phyloP scores from a whole-genome alignment of 1,284 basidiomycete species.

The Ustilago cynodontis region DNA sequence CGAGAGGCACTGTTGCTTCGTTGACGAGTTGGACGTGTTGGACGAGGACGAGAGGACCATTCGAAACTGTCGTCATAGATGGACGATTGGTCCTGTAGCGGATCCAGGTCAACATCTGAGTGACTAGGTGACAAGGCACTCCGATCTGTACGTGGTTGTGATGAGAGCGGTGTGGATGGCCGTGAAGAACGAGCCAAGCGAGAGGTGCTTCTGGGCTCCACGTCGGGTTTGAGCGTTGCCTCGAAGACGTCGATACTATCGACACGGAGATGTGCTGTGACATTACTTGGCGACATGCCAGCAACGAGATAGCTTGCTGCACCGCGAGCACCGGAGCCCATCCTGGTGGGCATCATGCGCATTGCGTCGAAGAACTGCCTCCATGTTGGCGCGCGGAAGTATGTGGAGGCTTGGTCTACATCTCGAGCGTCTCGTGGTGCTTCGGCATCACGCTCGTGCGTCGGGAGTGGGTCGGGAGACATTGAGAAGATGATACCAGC shows the following conservation, averaged over 20 bases:
- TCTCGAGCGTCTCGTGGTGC: neutral
- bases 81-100: neutral
- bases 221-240: slow-evolving; percentile 34
- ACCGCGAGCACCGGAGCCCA: slow-evolving; percentile 53
- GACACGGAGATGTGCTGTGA: slow-evolving; percentile 39
- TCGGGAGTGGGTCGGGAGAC: slow-evolving; percentile 30
- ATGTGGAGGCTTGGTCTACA: neutral
- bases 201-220: neutral
- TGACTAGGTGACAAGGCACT: slow-evolving; percentile 25
- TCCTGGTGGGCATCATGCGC: slow-evolving; percentile 46
- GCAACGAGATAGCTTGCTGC: slow-evolving; percentile 52
- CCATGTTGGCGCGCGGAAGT: slow-evolving; percentile 23
- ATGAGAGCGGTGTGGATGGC: slow-evolving; percentile 8
- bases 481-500: slow-evolving; percentile 54
- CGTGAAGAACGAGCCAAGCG: slow-evolving; percentile 4
- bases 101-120: slow-evolving; percentile 21
- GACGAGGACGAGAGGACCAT: slow-evolving; percentile 25
- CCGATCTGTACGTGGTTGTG: slow-evolving; percentile 1
- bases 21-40: slow-evolving; percentile 18
- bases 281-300: slow-evolving; percentile 54
- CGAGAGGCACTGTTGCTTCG: slow-evolving; percentile 42
- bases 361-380: slow-evolving; percentile 24
- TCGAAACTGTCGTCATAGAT: slow-evolving; percentile 27
- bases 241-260: slow-evolving; percentile 58
- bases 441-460: neutral